Conservation (phyloP, 2,329 filamentous ascomycete species). For the Diaporthe humulicola region DNA sequence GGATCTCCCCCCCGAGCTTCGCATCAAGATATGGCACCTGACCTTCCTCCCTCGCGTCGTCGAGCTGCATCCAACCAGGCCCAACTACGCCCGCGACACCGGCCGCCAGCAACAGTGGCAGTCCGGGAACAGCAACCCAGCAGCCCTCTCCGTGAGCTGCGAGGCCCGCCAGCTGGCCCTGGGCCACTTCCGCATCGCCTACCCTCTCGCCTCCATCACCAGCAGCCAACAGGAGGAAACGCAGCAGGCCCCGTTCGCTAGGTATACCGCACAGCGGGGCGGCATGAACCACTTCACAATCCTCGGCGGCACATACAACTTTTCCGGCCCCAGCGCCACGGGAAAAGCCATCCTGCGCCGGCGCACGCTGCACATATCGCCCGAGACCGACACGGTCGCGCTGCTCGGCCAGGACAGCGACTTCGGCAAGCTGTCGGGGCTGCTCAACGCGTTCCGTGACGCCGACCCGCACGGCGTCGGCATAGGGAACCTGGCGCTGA, state of each 20-base stretch:
- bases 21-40: slow-evolving; percentile 52
- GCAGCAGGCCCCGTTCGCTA: slow-evolving; percentile 33
- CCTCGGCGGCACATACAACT: slow-evolving; percentile 32
- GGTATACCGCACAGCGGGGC: slow-evolving; percentile 41
- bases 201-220: slow-evolving; percentile 45
- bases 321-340: slow-evolving; percentile 22
- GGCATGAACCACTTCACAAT: slow-evolving; percentile 31
- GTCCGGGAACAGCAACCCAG: slow-evolving; percentile 50
- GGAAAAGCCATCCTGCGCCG: slow-evolving; percentile 30
- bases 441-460: slow-evolving; percentile 43
- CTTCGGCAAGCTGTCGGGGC: slow-evolving; percentile 41
- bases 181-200: slow-evolving; percentile 47
- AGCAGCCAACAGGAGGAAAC: background rate
- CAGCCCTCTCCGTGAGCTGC: slow-evolving; percentile 48
- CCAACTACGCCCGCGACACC: slow-evolving; percentile 46
- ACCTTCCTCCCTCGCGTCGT: slow-evolving; percentile 51
- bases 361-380: slow-evolving; percentile 49
- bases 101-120: slow-evolving; percentile 46
- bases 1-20: slow-evolving; percentile 51
- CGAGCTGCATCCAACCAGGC: slow-evolving; percentile 50
- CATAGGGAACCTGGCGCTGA: slow-evolving; percentile 46
- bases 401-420: slow-evolving; percentile 49
- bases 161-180: slow-evolving; percentile 51
- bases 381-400: slow-evolving; percentile 48
- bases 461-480: slow-evolving; percentile 43